Evolutionary conservation across 2,329 filamentous ascomycete genomes (phyloP), one percentile per base, ranked within the genome.

Genomic region (Aureobasidium musti): DNA sequence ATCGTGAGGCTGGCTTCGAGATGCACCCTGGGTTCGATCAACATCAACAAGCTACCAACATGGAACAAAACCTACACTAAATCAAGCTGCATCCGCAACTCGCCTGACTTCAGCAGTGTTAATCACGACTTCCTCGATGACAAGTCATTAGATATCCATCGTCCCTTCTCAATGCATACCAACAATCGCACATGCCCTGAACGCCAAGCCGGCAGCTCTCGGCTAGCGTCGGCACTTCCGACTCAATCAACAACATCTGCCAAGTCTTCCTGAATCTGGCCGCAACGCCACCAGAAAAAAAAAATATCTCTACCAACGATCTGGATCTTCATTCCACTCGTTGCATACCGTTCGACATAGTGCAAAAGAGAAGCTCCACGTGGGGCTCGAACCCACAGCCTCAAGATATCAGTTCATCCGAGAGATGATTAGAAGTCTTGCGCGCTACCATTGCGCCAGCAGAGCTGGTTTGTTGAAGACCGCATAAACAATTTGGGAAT

Each of bases 391-490:
- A 63, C 68, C 68, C 68, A 50, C 59, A 70, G 59, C 69, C 69
- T 70, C 69, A 49, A 70, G 69, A 70, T 70, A 5, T 39, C 43
- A 10, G 13, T 49, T 3, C 23, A 49, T 28, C 23, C 0, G 7
- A 13, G 2, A 17, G 45, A 28, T 49, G 28, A 26, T 26, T 70
- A 70, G 69, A 70, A 70, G 69, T 70, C 69, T 70, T 50, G 69
- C 69, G 69, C 69, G 69, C 69, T 70, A 70, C 69, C 69, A 70
- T 70, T 70, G 69, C 69, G 69, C 69, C 63, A 70, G 63, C 63
- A 54, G 43, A 43, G 63, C 63, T 56, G 49, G 23, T 30, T 30
- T 19, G 13, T 53, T 30, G 30, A 2, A 28, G 11, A 28, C 45
- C 13, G 45, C 10, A 47, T 45, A 13, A 47, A 8, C 2, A 23